Evolutionary conservation across 805 yeast species (phyloP).

Genomic region (Torulaspora indica): DNA sequence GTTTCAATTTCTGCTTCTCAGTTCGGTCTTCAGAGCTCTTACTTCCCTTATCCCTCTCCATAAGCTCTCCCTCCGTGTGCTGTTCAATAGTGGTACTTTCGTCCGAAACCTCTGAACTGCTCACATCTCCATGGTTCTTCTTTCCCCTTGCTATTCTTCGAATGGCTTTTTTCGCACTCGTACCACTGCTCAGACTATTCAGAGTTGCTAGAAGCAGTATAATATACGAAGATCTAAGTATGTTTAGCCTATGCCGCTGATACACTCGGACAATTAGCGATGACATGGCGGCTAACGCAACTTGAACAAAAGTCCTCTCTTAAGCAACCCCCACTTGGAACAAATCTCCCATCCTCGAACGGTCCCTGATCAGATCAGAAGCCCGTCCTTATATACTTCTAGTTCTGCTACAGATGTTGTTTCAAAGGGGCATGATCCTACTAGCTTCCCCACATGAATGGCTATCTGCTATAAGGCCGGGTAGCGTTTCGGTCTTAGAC

Average conservation of each 20-base stretch:
- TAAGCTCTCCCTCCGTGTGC: slow-evolving; percentile 4
- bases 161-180: slow-evolving; percentile 11
- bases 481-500: not conserved
- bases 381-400: not conserved
- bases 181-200: slow-evolving; percentile 16
- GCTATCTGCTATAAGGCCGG: not conserved
- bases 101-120: slow-evolving; percentile 12
- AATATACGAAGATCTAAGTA: slow-evolving; percentile 30
- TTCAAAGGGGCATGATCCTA: slow-evolving; percentile 1
- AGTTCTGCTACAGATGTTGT: not conserved
- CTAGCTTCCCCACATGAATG: not conserved
- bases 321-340: not conserved
- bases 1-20: slow-evolving; percentile 4
- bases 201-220: slow-evolving; percentile 26
- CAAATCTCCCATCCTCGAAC: not conserved
- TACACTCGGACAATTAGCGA: slow-evolving; percentile 18
- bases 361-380: not conserved
- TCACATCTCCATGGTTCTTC: slow-evolving; percentile 8
- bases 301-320: not conserved
- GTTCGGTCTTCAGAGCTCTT: slow-evolving; percentile 1
- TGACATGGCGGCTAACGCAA: slow-evolving; percentile 2
- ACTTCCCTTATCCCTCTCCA: slow-evolving; percentile 2
- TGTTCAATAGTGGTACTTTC: slow-evolving; percentile 6
- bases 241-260: slow-evolving; percentile 26
- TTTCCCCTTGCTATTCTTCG: slow-evolving; percentile 9